These are phyloP conservation scores for Fusarium sacchari DNA, from an alignment of 2,329 filamentous ascomycete genomes.

Conservation along the genomic window DNA sequence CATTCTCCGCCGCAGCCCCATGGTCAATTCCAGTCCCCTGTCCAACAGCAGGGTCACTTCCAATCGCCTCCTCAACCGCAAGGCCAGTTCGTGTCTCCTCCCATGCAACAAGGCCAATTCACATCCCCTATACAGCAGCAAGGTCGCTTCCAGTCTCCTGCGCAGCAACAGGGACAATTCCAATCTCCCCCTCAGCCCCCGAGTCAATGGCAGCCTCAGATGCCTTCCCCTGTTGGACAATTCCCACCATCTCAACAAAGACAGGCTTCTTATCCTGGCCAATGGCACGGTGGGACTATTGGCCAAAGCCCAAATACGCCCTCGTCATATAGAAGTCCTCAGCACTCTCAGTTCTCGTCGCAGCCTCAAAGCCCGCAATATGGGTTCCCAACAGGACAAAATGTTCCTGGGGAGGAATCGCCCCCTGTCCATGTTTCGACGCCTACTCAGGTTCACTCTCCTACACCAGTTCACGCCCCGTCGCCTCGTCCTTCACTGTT, in stretches of 20 bases:
- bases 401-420: slow-evolving; percentile 14
- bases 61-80: slow-evolving; percentile 8
- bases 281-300: slow-evolving; percentile 50
- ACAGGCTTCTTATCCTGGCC: slow-evolving; percentile 49
- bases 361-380: slow-evolving; percentile 18
- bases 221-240: slow-evolving; percentile 40
- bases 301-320: slow-evolving; percentile 42
- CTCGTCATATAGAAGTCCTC: slow-evolving; percentile 20
- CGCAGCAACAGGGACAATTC: slow-evolving; percentile 19
- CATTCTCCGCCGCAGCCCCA: background rate
- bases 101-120: slow-evolving; percentile 3
- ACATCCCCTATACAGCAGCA: slow-evolving; percentile 5
- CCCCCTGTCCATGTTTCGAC: slow-evolving; percentile 26
- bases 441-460: slow-evolving; percentile 22
- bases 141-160: slow-evolving; percentile 5
- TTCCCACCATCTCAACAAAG: slow-evolving; percentile 54
- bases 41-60: background rate
- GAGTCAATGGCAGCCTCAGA: slow-evolving; percentile 28
- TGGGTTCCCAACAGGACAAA: slow-evolving; percentile 7
- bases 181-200: slow-evolving; percentile 15
- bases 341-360: slow-evolving; percentile 14
- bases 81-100: slow-evolving; percentile 1
- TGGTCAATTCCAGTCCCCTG: slow-evolving; percentile 3
- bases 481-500: slow-evolving; percentile 26
- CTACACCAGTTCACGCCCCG: slow-evolving; percentile 21